Evolutionary conservation across 176 grass and related monocot species (phyloP).

Genomic region (Thalia dealbata): DNA sequence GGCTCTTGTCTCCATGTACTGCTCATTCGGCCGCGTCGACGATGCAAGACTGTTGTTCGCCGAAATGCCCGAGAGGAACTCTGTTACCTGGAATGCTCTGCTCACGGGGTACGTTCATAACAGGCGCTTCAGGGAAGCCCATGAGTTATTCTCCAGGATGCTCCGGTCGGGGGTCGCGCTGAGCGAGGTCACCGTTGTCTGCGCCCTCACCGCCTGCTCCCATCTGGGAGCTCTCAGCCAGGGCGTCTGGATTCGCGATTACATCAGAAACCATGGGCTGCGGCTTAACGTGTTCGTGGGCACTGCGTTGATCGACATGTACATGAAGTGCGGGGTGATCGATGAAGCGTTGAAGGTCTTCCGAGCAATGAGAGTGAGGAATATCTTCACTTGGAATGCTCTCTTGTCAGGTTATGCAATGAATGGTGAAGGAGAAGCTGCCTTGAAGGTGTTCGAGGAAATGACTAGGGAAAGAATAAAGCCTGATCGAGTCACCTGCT

Average conservation of each 20-base stretch:
- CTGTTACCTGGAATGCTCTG: slow-evolving; percentile 23
- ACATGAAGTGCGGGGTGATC: slow-evolving; percentile 24
- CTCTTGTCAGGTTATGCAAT: slow-evolving; percentile 14
- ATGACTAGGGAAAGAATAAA: slow-evolving; percentile 4
- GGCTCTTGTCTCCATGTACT: slow-evolving; percentile 16
- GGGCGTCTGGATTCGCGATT: slow-evolving; percentile 26
- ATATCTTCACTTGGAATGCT: slow-evolving; percentile 17
- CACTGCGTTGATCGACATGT: slow-evolving; percentile 24
- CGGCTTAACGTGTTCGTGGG: slow-evolving; percentile 24
- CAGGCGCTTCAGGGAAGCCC: slow-evolving; percentile 22
- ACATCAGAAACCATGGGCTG: slow-evolving; percentile 7
- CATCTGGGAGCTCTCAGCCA: slow-evolving; percentile 21
- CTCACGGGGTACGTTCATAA: slow-evolving; percentile 22
- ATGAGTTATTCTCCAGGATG: slow-evolving; percentile 19
- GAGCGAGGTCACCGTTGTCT: slow-evolving; percentile 19
- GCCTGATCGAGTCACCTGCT: slow-evolving; percentile 16
- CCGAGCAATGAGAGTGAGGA: slow-evolving; percentile 8
- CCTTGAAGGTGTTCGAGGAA: slow-evolving; percentile 8
- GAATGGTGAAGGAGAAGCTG: slow-evolving; percentile 18
- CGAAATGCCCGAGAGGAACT: slow-evolving; percentile 20
- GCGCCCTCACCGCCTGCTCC: slow-evolving; percentile 18
- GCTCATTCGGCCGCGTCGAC: not conserved
- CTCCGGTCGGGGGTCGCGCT: slow-evolving; percentile 1
- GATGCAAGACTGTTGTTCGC: slow-evolving; percentile 3
- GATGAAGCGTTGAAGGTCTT: slow-evolving; percentile 15